Conservation (phyloP, 352 stramenopile species). For the Globisporangium megalacanthum region DNA sequence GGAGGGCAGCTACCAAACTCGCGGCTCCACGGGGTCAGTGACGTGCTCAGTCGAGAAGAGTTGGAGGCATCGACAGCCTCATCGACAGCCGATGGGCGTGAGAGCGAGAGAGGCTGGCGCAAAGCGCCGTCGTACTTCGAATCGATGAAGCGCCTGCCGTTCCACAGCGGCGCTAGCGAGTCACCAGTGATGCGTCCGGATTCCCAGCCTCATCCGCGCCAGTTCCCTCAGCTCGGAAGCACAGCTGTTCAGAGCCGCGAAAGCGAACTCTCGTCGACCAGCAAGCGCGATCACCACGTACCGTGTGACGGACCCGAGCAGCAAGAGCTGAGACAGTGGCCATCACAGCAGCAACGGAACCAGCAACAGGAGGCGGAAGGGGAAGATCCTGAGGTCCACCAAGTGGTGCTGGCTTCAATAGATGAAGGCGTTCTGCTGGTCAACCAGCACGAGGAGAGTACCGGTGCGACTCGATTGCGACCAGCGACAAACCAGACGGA, state of each 20-base stretch:
- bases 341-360: conserved; percentile 10
- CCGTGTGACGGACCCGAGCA: not conserved
- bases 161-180: conserved; percentile 5
- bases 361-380: conserved; percentile 21
- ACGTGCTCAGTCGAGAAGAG: conserved; percentile 14
- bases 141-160: conserved; percentile 34
- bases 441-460: not conserved
- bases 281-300: not conserved
- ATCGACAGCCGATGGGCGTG: not conserved
- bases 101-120: conserved; percentile 19
- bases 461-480: not conserved
- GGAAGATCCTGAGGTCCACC: not conserved
- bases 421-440: not conserved
- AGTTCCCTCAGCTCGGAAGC: not conserved
- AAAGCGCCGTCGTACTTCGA: conserved; percentile 53
- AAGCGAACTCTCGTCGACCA: not conserved
- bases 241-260: not conserved
- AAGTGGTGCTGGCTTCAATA: no score
- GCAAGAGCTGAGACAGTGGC: conserved; percentile 1
- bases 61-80: not conserved
- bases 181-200: not conserved
- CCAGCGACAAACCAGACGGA: conserved; percentile 6
- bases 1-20: not conserved
- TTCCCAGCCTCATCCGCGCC: not conserved
- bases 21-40: not conserved